Evolutionary conservation across 495 filamentous ascomycete species (phyloP).

Genomic region (Daldinia caldariorum): DNA sequence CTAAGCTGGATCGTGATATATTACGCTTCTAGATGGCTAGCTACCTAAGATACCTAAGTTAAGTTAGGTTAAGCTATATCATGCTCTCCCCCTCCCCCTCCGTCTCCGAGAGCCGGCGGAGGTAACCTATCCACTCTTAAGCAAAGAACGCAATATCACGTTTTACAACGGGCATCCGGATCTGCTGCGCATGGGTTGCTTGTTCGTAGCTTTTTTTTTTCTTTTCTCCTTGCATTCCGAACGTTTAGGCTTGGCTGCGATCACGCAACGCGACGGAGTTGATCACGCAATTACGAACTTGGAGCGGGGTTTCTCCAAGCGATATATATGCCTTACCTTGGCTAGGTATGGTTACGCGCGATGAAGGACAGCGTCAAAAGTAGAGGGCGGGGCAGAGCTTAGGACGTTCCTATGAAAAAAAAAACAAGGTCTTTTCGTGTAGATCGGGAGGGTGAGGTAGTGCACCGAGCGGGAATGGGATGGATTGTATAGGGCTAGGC

Average conservation of each 20-base stretch:
- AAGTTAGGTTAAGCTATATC: no score
- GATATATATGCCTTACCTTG: background rate
- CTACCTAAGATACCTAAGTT: no score
- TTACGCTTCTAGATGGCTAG: no score
- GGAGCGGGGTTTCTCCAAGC: conserved; percentile 24
- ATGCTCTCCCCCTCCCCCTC: background rate
- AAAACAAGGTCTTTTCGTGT: no score
- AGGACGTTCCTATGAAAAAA: background rate
- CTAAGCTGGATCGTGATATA: no score
- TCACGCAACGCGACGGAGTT: conserved; percentile 29
- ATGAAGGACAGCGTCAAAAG: conserved; percentile 12
- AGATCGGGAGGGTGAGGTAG: background rate
- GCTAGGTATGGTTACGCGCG: conserved; percentile 9
- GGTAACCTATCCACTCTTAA: conserved; percentile 3
- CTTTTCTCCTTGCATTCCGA: conserved; percentile 10
- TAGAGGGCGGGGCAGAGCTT: conserved; percentile 22
- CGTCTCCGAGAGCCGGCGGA: conserved; percentile 32
- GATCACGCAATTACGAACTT: conserved; percentile 40
- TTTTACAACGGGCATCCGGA: background rate
- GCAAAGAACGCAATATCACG: conserved; percentile 9
- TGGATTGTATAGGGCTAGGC: background rate
- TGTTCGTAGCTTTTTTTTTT: background rate
- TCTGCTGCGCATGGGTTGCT: conserved; percentile 1
- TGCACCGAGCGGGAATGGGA: background rate
- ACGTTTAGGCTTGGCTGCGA: conserved; percentile 12